Percentiles rank a stretch among this genome's conserved stretches.
These are phyloP conservation scores for Geranium rotundifolium DNA, from an alignment of 345 rosid genomes.

Conservation along the genomic window DNA sequence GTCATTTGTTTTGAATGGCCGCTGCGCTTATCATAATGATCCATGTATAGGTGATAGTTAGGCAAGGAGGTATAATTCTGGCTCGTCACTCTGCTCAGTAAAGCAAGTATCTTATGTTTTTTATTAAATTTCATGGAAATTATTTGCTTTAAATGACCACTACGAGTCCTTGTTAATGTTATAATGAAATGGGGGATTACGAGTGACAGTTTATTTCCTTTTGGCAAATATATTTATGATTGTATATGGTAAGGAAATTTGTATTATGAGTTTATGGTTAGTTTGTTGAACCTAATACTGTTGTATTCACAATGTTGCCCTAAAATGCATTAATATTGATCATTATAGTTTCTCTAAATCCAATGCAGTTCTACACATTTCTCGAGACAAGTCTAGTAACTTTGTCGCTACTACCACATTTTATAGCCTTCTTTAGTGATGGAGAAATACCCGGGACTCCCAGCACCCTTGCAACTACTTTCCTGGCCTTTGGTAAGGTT, in stretches of 20 bases:
- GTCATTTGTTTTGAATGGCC: too few species aligned
- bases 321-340: neutral
- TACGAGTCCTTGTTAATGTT: too few species aligned
- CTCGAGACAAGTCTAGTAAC: constrained; percentile 87
- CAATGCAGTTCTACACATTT: constrained; percentile 88
- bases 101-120: neutral
- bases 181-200: too few species aligned
- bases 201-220: too few species aligned
- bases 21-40: too few species aligned
- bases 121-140: neutral
- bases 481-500: constrained; percentile 80
- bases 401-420: constrained; percentile 70
- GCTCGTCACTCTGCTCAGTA: neutral
- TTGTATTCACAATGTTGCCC: too few species aligned
- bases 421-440: constrained; percentile 81
- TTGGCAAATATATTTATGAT: too few species aligned
- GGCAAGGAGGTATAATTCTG: neutral
- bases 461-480: constrained; percentile 86
- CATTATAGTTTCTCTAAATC: neutral
- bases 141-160: too few species aligned
- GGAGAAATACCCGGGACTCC: constrained; percentile 94
- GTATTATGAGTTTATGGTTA: too few species aligned
- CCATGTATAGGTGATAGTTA: neutral
- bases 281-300: too few species aligned
- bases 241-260: too few species aligned